These are phyloP conservation scores for Sclerotinia trifoliorum DNA, from an alignment of 2,329 filamentous ascomycete species.

Conservation along the genomic window DNA sequence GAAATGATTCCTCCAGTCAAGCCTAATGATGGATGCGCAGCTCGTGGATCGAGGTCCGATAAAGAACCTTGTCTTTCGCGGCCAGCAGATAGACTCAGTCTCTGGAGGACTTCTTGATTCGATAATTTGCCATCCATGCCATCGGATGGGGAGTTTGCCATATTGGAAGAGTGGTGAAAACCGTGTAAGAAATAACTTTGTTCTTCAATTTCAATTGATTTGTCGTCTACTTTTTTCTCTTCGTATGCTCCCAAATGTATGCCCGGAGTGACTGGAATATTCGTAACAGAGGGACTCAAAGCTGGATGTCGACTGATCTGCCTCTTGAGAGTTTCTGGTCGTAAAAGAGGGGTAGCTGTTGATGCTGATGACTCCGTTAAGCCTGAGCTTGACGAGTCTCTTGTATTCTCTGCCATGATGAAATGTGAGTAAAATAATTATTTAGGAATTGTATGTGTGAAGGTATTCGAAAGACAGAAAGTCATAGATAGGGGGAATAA, in stretches of 20 bases:
- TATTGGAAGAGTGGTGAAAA: slow-evolving; percentile 26
- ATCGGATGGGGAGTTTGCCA: slow-evolving; percentile 36
- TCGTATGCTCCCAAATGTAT: slow-evolving; percentile 32
- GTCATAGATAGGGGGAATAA: background rate
- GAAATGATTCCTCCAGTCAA: slow-evolving; percentile 67
- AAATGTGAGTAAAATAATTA: slow-evolving; percentile 8
- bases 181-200: slow-evolving; percentile 35
- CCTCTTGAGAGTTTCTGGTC: slow-evolving; percentile 20
- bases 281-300: slow-evolving; percentile 32
- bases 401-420: slow-evolving; percentile 20
- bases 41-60: slow-evolving; percentile 52
- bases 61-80: slow-evolving; percentile 45
- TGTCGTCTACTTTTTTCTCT: slow-evolving; percentile 19
- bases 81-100: slow-evolving; percentile 43
- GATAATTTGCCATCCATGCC: slow-evolving; percentile 41
- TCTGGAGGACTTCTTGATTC: slow-evolving; percentile 45
- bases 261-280: slow-evolving; percentile 39
- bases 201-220: slow-evolving; percentile 11
- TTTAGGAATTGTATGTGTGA: background rate
- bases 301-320: slow-evolving; percentile 36
- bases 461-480: background rate
- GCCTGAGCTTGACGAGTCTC: slow-evolving; percentile 15
- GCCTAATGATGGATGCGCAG: slow-evolving; percentile 55
- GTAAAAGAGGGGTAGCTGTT: background rate
- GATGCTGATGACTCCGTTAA: background rate